phyloP scores from a whole-genome alignment of 352 stramenopile genomes.

The Elongisporangium senticosum region DNA sequence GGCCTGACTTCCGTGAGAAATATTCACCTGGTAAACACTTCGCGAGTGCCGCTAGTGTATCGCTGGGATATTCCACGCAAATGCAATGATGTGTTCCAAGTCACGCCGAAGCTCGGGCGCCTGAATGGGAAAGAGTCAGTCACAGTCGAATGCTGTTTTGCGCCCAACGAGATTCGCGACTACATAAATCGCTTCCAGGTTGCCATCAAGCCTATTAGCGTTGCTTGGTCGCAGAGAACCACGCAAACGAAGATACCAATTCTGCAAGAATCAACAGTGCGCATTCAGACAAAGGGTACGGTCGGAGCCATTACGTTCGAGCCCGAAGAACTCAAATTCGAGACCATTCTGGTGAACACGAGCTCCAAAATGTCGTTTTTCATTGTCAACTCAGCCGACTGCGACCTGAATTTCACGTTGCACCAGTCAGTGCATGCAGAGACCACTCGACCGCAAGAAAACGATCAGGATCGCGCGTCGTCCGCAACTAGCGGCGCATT shows the following conservation, averaged over 20 bases:
- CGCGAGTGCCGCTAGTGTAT: constrained; percentile 84
- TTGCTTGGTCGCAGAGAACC: constrained; percentile 22
- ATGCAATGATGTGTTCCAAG: constrained; percentile 50
- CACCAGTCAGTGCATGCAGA: constrained; percentile 30
- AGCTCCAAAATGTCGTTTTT: constrained; percentile 51
- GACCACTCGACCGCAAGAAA: background rate
- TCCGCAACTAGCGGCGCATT: constrained; percentile 9
- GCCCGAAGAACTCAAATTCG: constrained; percentile 56
- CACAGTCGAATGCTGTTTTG: constrained; percentile 69
- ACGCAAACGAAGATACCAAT: constrained; percentile 27
- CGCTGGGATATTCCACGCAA: constrained; percentile 65
- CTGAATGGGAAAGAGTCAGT: constrained; percentile 79
- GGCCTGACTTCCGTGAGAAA: constrained; percentile 53
- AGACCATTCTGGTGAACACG: constrained; percentile 84
- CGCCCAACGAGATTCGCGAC: constrained; percentile 60
- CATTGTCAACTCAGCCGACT: constrained; percentile 78
- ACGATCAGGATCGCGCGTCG: background rate
- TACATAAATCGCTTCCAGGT: constrained; percentile 73
- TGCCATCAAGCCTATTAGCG: constrained; percentile 63
- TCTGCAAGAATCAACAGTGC: constrained; percentile 57
- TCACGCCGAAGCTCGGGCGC: constrained; percentile 63
- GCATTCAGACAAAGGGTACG: constrained; percentile 67
- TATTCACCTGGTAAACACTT: constrained; percentile 69
- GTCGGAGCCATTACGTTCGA: constrained; percentile 77
- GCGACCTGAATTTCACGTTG: constrained; percentile 55